Evolutionary conservation across 108 stramenopile genomes (phyloP), one percentile per base, ranked within the genome.

Genomic region (Licmophora abbreviata): DNA sequence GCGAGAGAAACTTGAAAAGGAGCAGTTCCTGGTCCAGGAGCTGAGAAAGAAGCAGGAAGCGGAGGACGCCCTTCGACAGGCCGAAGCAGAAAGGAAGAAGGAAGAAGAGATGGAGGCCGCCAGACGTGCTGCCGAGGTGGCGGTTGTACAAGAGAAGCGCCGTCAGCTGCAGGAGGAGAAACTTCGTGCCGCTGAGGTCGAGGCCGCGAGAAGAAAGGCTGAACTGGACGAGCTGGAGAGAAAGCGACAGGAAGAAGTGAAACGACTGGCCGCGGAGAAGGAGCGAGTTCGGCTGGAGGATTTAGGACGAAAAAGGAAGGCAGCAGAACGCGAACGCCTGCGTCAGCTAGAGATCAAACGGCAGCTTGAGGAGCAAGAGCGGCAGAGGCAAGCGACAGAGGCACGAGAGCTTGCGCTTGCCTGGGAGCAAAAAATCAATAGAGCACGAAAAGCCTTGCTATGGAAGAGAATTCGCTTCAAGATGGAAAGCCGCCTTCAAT

Each of bases 351-450:
- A 37, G 15, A 14, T 30, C 17, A 3, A 41, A 38, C 14, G 20
- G 10, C 23, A 54, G 24, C 25, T 25, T 8, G 23, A 62, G 20
- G 32, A 44, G 14, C 53, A 70, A 27, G 57, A 49, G 28, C 51
- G 47, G 31, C 43, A 55, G 7, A 22, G 21, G 40, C 7, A 35
- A 27, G 70, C 55, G 49, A 50, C 37, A 5, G 59, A 64, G 45
- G 54, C 44, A 34, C 18, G 36, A 54, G 26, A 63, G 33, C 48
- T 29, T 17, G 51, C 44, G 11, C 30, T 51, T 20, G 59, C 56
- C 17, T 52, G 54, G 57, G 27, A 62, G 38, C 34, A 55, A 2
- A 58, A 62, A 47, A 56, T 71, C 9, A 37, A 64, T 25, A 18
- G 30, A 22, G 58, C 70, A 1, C 36, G 38, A n/a, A 64, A 56